Conservation (phyloP, 352 stramenopile species). For the Phytophthora capsici region DNA sequence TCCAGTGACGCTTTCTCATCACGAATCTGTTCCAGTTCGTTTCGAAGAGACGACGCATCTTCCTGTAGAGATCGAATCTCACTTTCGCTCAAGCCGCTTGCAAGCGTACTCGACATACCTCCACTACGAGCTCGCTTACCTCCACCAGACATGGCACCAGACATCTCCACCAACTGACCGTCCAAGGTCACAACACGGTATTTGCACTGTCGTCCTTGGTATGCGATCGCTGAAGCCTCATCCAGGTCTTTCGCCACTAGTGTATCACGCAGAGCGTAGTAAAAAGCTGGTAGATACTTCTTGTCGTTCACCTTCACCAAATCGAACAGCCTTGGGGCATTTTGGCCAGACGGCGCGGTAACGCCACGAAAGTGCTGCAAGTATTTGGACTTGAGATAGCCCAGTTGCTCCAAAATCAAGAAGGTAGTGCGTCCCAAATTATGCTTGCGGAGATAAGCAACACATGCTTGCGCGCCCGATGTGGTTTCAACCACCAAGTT, state of each 20-base stretch:
- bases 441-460: slow-evolving; percentile 95
- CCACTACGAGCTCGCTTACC: slow-evolving; percentile 93
- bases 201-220: slow-evolving; percentile 92
- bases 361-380: slow-evolving; percentile 68
- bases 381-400: slow-evolving; percentile 76
- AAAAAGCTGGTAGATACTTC: slow-evolving; percentile 94
- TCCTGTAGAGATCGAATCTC: slow-evolving; percentile 75
- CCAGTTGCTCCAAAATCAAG: slow-evolving; percentile 98
- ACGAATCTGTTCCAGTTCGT: slow-evolving; percentile 64
- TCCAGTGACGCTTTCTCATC: slow-evolving; percentile 76
- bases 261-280: slow-evolving; percentile 97
- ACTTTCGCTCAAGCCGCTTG: slow-evolving; percentile 53
- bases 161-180: slow-evolving; percentile 98
- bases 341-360: slow-evolving; percentile 51
- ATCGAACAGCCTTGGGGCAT: slow-evolving; percentile 86
- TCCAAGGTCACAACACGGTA: slow-evolving; percentile 98
- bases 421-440: slow-evolving; percentile 97
- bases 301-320: slow-evolving; percentile 89
- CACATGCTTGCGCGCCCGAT: slow-evolving; percentile 93
- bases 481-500: slow-evolving; percentile 98
- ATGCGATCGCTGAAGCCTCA: slow-evolving; percentile 88
- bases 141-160: slow-evolving; percentile 99
- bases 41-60: slow-evolving; percentile 54
- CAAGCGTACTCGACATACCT: slow-evolving; percentile 91
- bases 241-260: slow-evolving; percentile 97